Evolutionary conservation across 106 monocot genomes (phyloP), one percentile per base, ranked within the genome.

Genomic region (Dioscorea alata): DNA sequence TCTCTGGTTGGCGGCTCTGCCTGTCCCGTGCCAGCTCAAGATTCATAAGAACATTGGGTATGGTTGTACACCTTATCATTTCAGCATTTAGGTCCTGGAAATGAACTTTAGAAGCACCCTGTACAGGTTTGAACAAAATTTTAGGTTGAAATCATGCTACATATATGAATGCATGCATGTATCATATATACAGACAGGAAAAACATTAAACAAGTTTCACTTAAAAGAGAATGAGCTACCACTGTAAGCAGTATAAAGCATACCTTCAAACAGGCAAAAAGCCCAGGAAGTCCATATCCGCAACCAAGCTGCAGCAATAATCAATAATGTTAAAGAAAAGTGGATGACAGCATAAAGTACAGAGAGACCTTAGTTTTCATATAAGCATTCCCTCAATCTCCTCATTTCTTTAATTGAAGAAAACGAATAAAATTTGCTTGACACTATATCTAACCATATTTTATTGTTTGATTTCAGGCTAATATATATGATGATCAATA

Each of bases 21-120:
- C 64, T 74, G 68, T 93, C 89, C 48, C 86, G 79, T 31, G 80
- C 83, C 64, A 88, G 85, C 71, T 92, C 93, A 23, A 90, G 77
- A 73, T 83, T 89, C 50, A 82, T 74, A 19, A 89, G 82, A 31
- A 95, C 94, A 75, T 90, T 95, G 23, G 91, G 94, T 69, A 95
- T 84, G 49, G 91, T 88, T 54, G 68, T 79, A 76, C 83, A 86
- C 81, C 95, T 79, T 60, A 96, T 59, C 7, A 82, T 84, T 78
- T 96, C 95, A 23, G 95, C 91, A 84, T 78, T 96, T 64, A 69
- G 61, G 74, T 96, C 95, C 67, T 96, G 95, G 64, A 96, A 96
- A 80, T 96, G 95, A 21, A 96, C 84, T 54, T 83, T 86, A 2
- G 86, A 80, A 67, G 95, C 91, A 76, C 88, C 95, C 95, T 92